A percentile compares a stretch with the other conserved stretches of the same genome.
phyloP scores from a whole-genome alignment of 345 rosid genomes.

The Hevea brasiliensis region DNA sequence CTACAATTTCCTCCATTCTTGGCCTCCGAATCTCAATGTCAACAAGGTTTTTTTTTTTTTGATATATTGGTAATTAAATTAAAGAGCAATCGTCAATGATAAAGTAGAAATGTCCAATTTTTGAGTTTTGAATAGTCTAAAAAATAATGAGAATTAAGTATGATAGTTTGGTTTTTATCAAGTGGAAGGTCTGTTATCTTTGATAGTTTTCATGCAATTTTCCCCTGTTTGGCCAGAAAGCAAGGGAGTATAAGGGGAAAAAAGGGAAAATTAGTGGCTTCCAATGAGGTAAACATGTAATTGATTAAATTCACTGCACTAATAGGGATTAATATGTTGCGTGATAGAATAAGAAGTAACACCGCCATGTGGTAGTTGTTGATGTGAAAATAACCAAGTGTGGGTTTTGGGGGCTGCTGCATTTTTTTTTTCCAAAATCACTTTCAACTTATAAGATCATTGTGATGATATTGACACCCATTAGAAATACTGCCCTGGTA shows the following conservation, averaged over 20 bases:
- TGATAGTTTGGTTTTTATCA: background rate
- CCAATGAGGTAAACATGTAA: background rate
- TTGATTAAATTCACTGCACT: background rate
- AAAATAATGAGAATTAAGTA: background rate
- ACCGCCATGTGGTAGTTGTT: too few species aligned
- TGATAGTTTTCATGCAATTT: too few species aligned
- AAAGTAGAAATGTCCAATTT: background rate
- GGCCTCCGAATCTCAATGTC: slow-evolving; percentile 63
- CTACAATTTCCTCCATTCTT: slow-evolving; percentile 52
- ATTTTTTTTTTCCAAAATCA: too few species aligned
- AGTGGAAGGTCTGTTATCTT: too few species aligned
- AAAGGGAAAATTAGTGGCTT: background rate
- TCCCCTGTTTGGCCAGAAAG: background rate
- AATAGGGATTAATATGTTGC: background rate
- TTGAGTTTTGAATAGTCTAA: background rate
- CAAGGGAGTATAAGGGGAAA: background rate
- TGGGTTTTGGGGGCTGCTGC: too few species aligned
- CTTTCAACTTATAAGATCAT: too few species aligned
- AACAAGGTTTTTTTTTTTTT: slow-evolving; percentile 57
- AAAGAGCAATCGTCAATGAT: background rate
- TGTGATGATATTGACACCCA: too few species aligned
- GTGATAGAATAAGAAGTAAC: too few species aligned
- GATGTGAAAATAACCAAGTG: too few species aligned
- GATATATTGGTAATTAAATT: background rate
- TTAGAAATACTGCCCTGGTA: too few species aligned